Base-by-base conservation (phyloP, 257 asterid genomes). In the Solanum stenotomum region DNA sequence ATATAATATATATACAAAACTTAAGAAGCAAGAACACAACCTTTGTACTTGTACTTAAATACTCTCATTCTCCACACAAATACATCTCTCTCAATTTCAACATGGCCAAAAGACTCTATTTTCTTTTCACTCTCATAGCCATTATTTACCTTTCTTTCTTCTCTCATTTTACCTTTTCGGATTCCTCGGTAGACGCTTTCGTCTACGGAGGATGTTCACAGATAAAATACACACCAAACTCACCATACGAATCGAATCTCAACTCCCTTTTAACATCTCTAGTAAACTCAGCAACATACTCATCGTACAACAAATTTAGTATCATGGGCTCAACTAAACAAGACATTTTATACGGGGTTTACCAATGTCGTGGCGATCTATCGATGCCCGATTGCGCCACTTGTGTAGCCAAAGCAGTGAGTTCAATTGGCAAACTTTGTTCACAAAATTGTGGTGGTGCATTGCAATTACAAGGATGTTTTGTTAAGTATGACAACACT, bases 311-410 rank as follows among this genome's bases (percentile, higher is more conserved):
- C 94, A 95, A 95, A 93, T 95, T 81, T 93, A 91, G 92, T 16
- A 86, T 96, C 89, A 87, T 91, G 94, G 98, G 96, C 20, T 91
- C 98, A 4, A 92, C 85, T 1, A 81, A 82, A 92, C 93, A 93
- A 44, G 99, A 97, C 89, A 89, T 90, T 2, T 89, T 93, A 2
- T 91, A 90, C 90, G 98, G 99, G 15, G 90, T 95, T 6, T 97
- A 95, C 92, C 99, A 97, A 74, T 97, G 99, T 86, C 94, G 98
- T n/a, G 98, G 95, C n/a, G 99, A 97, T 86, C 25, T 95, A 27
- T 81, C 98, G 90, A 94, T 96, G 99, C 98, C 98, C 1, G 99
- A 96, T 79, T 97, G 99, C 88, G 98, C 98, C 81, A 90, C 92
- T 8, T 97, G 99, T 87, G 98, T 97, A 11, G 94, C 96, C 6